phyloP scores from a whole-genome alignment of 2,329 filamentous ascomycete species.

The Xylariaceae sp. region DNA sequence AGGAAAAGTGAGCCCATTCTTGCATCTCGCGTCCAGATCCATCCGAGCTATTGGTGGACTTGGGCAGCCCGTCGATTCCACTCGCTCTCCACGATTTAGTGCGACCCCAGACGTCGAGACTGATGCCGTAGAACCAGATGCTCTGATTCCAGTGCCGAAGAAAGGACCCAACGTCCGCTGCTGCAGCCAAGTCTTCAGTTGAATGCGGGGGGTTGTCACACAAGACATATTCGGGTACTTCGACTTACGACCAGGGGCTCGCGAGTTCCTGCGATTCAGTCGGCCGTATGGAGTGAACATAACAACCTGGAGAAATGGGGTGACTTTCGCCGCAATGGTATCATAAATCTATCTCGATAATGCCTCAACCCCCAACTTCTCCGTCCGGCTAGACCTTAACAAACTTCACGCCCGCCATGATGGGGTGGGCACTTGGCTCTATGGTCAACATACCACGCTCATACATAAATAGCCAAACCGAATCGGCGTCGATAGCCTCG shows the following conservation, averaged over 20 bases:
- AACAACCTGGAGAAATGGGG: not conserved
- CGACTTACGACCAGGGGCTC: not conserved
- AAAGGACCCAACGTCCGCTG: not conserved
- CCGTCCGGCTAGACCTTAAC: slow-evolving; percentile 14
- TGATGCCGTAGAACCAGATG: not conserved
- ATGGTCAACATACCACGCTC: slow-evolving; percentile 38
- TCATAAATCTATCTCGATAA: not conserved
- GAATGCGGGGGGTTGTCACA: not conserved
- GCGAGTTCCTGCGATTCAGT: not conserved
- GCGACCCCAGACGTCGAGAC: not conserved
- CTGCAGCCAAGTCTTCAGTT: not conserved
- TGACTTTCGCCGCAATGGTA: not conserved
- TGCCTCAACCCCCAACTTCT: not conserved
- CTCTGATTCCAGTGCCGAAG: not conserved
- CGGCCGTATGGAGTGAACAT: not conserved
- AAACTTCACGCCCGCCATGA: slow-evolving; percentile 41
- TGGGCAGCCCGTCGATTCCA: not conserved
- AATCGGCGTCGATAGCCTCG: slow-evolving; percentile 63
- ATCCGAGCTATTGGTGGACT: not conserved
- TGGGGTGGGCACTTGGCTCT: slow-evolving; percentile 33
- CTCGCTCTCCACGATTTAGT: not conserved
- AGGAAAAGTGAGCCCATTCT: not conserved
- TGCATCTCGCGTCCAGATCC: not conserved
- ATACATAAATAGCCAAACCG: slow-evolving; percentile 65
- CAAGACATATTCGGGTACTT: not conserved